Base-by-base conservation (phyloP, 2,329 filamentous ascomycete genomes). In the Colletotrichum acutatum region DNA sequence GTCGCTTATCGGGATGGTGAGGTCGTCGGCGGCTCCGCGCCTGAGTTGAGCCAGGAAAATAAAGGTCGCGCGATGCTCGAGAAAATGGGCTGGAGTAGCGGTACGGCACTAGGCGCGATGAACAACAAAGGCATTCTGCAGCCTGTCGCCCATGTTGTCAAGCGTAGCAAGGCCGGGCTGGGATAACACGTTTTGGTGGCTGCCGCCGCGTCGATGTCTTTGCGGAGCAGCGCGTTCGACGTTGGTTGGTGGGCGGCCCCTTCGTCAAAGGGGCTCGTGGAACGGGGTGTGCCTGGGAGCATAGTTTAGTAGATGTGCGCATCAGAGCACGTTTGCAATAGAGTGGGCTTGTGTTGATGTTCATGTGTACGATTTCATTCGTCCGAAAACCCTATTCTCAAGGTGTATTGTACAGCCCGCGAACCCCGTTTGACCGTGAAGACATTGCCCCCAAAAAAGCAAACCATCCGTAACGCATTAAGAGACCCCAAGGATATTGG, bases 21-120 rank as follows among this genome's bases (percentile, higher is more conserved):
- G 76, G 86, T 97, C 32, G 95, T 98, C 2, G 97, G 96, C 60
- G 94, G 90, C 1, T 90, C 91, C 60, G 95, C 96, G 1, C 94
- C 95, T 12, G 95, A 98, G 80, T 87, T 99, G 37, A 94, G 94
- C 1, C 86, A 87, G 5, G 93, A 93, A 66, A 98, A 98, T 80
- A 94, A 91, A 76, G 97, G 97, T 12, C 90, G 95, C 63, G 90
- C 91, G 3, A 94, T 99, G 91, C 84, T 99, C 75, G 95, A 97
- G 84, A 98, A 97, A 84, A 98, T 98, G 97, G 97, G 97, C 4
- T 99, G 97, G 95, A 93, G 90, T 74, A 92, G 88, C 65, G 97
- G 97, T 5, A 97, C 92, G 79, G 94, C 93, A 1, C 87, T 99
- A 1, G 97, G 97, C 65, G 90, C 94, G 12, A 80, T 86, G 1